phyloP scores from a whole-genome alignment of 805 yeast genomes.

The Kluyveromyces wickerhamii region DNA sequence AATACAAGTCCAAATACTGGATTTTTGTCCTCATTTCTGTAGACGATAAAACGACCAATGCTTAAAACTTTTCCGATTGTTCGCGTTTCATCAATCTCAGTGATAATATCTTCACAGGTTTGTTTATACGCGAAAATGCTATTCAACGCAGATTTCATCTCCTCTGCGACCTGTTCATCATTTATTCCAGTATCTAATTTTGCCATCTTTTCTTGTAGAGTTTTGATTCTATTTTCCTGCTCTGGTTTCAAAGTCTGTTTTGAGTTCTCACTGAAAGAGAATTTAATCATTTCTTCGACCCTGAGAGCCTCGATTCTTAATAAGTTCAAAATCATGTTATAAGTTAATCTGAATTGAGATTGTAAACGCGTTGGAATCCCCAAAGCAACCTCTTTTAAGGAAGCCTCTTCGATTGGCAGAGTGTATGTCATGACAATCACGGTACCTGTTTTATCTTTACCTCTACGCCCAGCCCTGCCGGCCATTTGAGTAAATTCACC shows the following conservation, averaged over 20 bases:
- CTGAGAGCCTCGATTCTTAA: conserved; percentile 87
- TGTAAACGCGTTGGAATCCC: conserved; percentile 87
- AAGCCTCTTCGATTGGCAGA: conserved; percentile 46
- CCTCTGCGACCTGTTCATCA: conserved; percentile 30
- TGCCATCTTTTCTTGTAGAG: conserved; percentile 41
- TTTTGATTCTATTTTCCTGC: conserved; percentile 59
- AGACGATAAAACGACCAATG: conserved; percentile 53
- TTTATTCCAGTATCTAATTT: conserved; percentile 31
- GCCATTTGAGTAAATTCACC: conserved; percentile 99
- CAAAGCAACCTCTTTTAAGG: conserved; percentile 71
- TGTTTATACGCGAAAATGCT: conserved; percentile 40
- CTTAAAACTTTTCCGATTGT: conserved; percentile 40
- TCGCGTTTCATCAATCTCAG: conserved; percentile 40
- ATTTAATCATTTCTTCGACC: conserved; percentile 98
- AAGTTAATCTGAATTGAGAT: conserved; percentile 90
- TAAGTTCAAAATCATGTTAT: conserved; percentile 88
- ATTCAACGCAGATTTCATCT: conserved; percentile 39
- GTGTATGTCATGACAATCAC: conserved; percentile 86
- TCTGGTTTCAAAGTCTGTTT: conserved; percentile 82
- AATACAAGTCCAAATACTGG: conserved; percentile 44
- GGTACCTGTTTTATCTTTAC: conserved; percentile 87
- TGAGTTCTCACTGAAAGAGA: conserved; percentile 87
- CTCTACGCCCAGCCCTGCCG: conserved; percentile 98
- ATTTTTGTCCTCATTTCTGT: conserved; percentile 38
- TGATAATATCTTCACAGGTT: conserved; percentile 38